Percentiles rank a stretch among this genome's conserved stretches.
These are phyloP conservation scores for Rhodotorula sp. DNA, from an alignment of 1,284 basidiomycete species.

Conservation along the genomic window DNA sequence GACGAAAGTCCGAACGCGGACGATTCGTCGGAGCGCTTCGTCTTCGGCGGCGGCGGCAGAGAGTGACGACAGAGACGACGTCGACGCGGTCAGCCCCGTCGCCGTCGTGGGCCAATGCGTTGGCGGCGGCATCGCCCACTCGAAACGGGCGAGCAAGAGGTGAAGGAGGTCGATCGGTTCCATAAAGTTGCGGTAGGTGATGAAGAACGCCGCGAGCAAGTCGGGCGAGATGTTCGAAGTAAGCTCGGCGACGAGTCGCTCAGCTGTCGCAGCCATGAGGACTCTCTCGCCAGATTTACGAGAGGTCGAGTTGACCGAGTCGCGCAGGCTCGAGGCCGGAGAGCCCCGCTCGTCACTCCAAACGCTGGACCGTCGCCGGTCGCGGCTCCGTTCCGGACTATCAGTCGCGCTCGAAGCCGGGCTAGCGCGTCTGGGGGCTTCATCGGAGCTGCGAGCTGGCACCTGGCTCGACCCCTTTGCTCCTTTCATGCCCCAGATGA, in stretches of 20 bases:
- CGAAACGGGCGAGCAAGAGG: slow-evolving; percentile 75
- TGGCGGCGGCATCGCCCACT: slow-evolving; percentile 64
- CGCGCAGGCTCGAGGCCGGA: slow-evolving; percentile 30
- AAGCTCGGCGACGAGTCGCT: slow-evolving; percentile 83
- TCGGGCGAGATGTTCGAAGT: slow-evolving; percentile 80
- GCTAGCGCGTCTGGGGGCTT: slow-evolving; percentile 47
- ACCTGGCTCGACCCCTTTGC: background rate
- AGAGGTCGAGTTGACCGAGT: slow-evolving; percentile 17
- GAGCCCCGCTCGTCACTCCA: slow-evolving; percentile 3
- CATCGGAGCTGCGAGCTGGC: background rate
- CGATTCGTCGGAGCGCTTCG: slow-evolving; percentile 65
- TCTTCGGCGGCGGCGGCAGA: slow-evolving; percentile 20
- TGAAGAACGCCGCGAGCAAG: slow-evolving; percentile 73
- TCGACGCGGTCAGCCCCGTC: background rate
- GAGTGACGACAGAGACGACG: background rate
- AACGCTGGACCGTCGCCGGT: slow-evolving; percentile 9
- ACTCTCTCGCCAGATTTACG: slow-evolving; percentile 5
- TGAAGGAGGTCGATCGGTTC: slow-evolving; percentile 70
- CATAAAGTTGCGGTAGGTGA: slow-evolving; percentile 80
- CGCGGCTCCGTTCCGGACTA: slow-evolving; percentile 26
- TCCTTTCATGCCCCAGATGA: slow-evolving; percentile 66
- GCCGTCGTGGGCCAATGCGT: background rate
- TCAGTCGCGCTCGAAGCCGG: slow-evolving; percentile 23
- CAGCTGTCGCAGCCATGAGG: slow-evolving; percentile 78
- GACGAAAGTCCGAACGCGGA: slow-evolving; percentile 79